phyloP scores from a whole-genome alignment of 2,329 filamentous ascomycete genomes.

The Ophiosphaerella herpotricha region DNA sequence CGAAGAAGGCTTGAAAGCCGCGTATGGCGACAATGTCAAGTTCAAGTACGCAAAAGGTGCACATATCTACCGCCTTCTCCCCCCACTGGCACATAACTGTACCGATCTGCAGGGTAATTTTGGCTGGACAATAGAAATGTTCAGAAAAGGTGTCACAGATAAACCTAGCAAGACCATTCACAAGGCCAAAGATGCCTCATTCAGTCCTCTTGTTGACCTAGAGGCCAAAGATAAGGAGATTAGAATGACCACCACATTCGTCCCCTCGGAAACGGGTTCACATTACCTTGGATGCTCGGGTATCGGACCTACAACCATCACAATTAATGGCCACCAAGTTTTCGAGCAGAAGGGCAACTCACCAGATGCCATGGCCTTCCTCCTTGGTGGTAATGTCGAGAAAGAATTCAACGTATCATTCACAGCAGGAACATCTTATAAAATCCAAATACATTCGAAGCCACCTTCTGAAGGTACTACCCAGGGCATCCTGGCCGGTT shows the following conservation, averaged over 20 bases:
- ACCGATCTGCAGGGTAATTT: slow-evolving; percentile 32
- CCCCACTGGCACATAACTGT: slow-evolving; percentile 31
- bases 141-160: slow-evolving; percentile 28
- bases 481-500: slow-evolving; percentile 31
- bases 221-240: slow-evolving; percentile 32
- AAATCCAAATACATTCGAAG: slow-evolving; percentile 62
- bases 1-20: slow-evolving; percentile 29
- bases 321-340: slow-evolving; percentile 32
- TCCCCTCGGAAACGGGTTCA: slow-evolving; percentile 28
- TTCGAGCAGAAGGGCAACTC: slow-evolving; percentile 55
- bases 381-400: slow-evolving; percentile 67
- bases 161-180: slow-evolving; percentile 28
- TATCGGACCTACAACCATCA: slow-evolving; percentile 37
- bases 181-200: slow-evolving; percentile 29
- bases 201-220: slow-evolving; percentile 29
- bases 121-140: slow-evolving; percentile 40
- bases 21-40: slow-evolving; percentile 34
- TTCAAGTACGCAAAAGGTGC: slow-evolving; percentile 42
- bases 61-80: slow-evolving; percentile 41
- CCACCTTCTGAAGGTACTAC: slow-evolving; percentile 61
- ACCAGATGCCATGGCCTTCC: slow-evolving; percentile 65
- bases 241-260: slow-evolving; percentile 28
- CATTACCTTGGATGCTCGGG: slow-evolving; percentile 43
- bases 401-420: slow-evolving; percentile 64
- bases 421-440: slow-evolving; percentile 63